Percentiles rank a stretch among this genome's conserved stretches.
Conservation (phyloP, 495 filamentous ascomycete species). For the Penicillium manginii region DNA sequence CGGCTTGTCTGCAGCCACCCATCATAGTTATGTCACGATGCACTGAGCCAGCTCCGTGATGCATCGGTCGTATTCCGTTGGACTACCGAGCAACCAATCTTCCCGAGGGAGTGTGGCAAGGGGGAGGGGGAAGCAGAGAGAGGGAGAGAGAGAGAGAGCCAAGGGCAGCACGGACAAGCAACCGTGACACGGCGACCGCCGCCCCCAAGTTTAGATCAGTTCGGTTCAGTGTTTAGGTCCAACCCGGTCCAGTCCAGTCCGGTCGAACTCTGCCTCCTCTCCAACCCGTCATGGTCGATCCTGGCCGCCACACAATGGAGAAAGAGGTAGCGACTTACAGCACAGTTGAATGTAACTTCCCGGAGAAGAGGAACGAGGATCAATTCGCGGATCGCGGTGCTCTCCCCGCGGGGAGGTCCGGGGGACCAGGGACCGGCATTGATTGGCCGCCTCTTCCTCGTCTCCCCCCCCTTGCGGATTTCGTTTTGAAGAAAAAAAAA, state of each 20-base stretch:
- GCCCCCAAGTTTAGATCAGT: neutral
- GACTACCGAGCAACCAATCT: slow-evolving; percentile 11
- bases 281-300: slow-evolving; percentile 13
- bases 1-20: slow-evolving; percentile 17
- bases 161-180: slow-evolving; percentile 4
- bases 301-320: slow-evolving; percentile 10
- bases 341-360: slow-evolving; percentile 23
- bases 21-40: slow-evolving; percentile 3
- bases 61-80: slow-evolving; percentile 10
- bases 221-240: too few relatives aligned
- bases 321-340: neutral
- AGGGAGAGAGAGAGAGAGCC: neutral
- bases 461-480: neutral
- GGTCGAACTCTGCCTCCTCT: neutral
- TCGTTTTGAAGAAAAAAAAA: neutral
- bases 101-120: slow-evolving; percentile 9
- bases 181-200: slow-evolving; percentile 20
- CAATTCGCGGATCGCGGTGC: slow-evolving; percentile 21
- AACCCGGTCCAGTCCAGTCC: neutral
- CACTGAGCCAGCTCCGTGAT: slow-evolving; percentile 11
- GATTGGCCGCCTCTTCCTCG: slow-evolving; percentile 9
- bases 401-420: slow-evolving; percentile 24
- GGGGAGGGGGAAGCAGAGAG: neutral
- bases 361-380: slow-evolving; percentile 24
- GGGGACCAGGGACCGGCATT: slow-evolving; percentile 6